These are phyloP conservation scores for Phytophthora crassamura DNA, from an alignment of 352 stramenopile genomes.

Conservation along the genomic window DNA sequence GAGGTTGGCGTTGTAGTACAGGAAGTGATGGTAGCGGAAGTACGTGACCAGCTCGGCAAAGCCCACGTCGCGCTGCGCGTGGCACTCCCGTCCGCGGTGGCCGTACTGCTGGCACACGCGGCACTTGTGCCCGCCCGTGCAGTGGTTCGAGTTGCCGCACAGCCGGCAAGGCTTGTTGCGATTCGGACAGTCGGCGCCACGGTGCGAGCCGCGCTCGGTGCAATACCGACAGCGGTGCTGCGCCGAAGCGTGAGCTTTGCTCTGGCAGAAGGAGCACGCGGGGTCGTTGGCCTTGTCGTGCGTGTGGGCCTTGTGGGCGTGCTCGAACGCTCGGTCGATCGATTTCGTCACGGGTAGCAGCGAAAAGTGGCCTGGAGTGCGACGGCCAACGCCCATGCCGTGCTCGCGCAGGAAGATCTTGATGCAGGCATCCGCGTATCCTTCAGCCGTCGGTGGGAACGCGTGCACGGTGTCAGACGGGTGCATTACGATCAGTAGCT, in stretches of 20 bases:
- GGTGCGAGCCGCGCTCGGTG: conserved; percentile 80
- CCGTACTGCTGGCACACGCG: conserved; percentile 86
- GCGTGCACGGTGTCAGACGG: conserved; percentile 83
- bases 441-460: conserved; percentile 82
- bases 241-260: conserved; percentile 64
- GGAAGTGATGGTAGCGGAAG: conserved; percentile 88
- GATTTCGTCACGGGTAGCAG: conserved; percentile 77
- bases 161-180: conserved; percentile 70
- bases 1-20: conserved; percentile 91
- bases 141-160: conserved; percentile 78
- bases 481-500: conserved; percentile 88
- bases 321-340: conserved; percentile 80
- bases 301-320: conserved; percentile 56
- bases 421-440: conserved; percentile 78
- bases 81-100: conserved; percentile 84
- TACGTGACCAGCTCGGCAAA: conserved; percentile 84
- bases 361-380: conserved; percentile 74
- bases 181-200: conserved; percentile 75
- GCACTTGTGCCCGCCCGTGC: conserved; percentile 83
- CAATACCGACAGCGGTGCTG: conserved; percentile 88
- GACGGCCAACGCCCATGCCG: conserved; percentile 68
- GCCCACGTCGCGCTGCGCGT: conserved; percentile 81
- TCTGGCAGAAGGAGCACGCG: conserved; percentile 69
- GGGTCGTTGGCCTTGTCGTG: conserved; percentile 33
- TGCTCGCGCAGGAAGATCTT: conserved; percentile 88